Percentiles rank a stretch among this genome's conserved stretches.
phyloP scores from a whole-genome alignment of 768 basidiomycete species.

The Scleroderma citrinum region DNA sequence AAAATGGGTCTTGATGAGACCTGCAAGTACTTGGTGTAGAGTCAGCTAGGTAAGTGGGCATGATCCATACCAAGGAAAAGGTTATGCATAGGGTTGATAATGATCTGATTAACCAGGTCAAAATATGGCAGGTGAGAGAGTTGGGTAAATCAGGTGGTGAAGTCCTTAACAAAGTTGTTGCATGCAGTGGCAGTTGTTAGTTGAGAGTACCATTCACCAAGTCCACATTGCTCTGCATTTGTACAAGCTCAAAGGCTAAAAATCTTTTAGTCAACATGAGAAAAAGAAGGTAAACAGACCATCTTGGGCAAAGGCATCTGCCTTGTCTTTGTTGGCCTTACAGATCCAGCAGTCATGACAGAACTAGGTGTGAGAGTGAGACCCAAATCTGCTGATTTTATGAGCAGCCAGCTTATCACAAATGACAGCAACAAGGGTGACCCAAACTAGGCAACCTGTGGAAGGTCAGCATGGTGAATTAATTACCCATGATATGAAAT shows the following conservation, averaged over 20 bases:
- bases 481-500: not conserved
- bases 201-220: constrained; percentile 6
- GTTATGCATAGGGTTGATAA: constrained; percentile 33
- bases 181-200: constrained; percentile 1
- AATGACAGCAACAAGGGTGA: constrained; percentile 27
- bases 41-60: too few species aligned
- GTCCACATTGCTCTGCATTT: constrained; percentile 9
- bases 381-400: constrained; percentile 18
- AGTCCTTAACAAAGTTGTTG: constrained; percentile 12
- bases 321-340: constrained; percentile 15
- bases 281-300: constrained; percentile 5
- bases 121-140: constrained; percentile 26
- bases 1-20: constrained; percentile 22
- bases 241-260: constrained; percentile 9
- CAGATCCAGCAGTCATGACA: constrained; percentile 33
- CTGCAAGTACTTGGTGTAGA: too few species aligned
- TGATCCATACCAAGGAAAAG: constrained; percentile 19
- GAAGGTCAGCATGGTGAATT: too few species aligned
- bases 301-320: constrained; percentile 14
- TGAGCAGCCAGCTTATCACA: constrained; percentile 31
- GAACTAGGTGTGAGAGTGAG: constrained; percentile 28
- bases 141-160: constrained; percentile 20
- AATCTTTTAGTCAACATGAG: constrained; percentile 1
- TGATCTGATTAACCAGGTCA: constrained; percentile 18
- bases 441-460: constrained; percentile 22